These are phyloP conservation scores for Suhomyces bribrorum DNA, from an alignment of 1,139 yeast genomes.

Conservation along the genomic window DNA sequence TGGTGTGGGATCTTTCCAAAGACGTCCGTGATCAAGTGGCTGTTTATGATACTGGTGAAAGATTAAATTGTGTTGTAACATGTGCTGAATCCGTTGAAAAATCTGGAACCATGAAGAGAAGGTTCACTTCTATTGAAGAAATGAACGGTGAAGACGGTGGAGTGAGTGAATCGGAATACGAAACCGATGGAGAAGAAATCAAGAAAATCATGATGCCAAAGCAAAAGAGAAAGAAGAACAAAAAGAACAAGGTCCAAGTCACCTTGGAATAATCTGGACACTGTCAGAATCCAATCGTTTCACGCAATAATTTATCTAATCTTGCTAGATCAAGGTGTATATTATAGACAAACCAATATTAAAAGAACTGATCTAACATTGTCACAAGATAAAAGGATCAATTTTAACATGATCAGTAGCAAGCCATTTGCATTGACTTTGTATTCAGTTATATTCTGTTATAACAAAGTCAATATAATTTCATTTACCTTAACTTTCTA, in stretches of 20 bases:
- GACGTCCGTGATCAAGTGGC: slow-evolving; percentile 73
- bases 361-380: too few species aligned
- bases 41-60: slow-evolving; percentile 88
- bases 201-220: slow-evolving; percentile 43
- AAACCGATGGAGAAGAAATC: slow-evolving; percentile 60
- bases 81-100: slow-evolving; percentile 81
- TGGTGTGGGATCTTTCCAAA: slow-evolving; percentile 74
- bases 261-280: slow-evolving; percentile 50
- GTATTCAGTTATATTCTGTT: too few species aligned
- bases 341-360: not conserved
- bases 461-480: too few species aligned
- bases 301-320: not conserved
- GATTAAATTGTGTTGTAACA: slow-evolving; percentile 81
- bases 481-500: too few species aligned
- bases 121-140: slow-evolving; percentile 44
- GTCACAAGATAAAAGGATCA: too few species aligned
- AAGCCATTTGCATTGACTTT: too few species aligned
- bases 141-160: slow-evolving; percentile 24
- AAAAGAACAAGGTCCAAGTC: slow-evolving; percentile 49
- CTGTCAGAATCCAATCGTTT: too few species aligned
- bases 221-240: slow-evolving; percentile 42
- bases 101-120: slow-evolving; percentile 67
- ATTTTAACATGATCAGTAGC: too few species aligned
- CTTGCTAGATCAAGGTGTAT: not conserved
- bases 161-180: slow-evolving; percentile 65